Base-by-base conservation (phyloP, 192 early-diverging fungal genomes). In the Backusella psychrophila region DNA sequence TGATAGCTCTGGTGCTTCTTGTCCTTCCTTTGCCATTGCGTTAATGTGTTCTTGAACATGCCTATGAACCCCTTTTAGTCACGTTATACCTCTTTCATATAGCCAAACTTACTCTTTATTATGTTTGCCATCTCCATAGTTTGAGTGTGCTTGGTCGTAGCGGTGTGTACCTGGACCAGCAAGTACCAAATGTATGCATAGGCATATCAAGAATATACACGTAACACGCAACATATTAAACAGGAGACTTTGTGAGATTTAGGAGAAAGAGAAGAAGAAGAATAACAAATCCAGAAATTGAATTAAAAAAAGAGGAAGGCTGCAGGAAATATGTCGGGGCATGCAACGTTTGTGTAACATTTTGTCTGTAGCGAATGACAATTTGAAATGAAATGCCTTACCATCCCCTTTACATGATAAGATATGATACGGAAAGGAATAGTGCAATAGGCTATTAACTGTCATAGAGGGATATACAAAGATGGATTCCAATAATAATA, bases 11-110 rank as follows among this genome's bases (percentile, higher is more conserved):
- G 79, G 73, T 26, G 84, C 82, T 63, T 86, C 76, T 38, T 81
- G 79, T n/a, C 44, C 66, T 23, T 80, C 75, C 35, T 41, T 39
- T 21, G 66, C 44, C 71, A 85, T 79, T 4, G 86, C 81, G 53
- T 89, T 83, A 59, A 89, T 80, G 71, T 89, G 88, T 23, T 89
- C 84, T 74, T 87, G 82, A 4, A 86, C 78, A 52, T 87, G 87
- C 69, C 88, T 89, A 73, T 9, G 11, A 15, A 9, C 31, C 12
- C 31, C 11, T 3, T 44, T 39, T 8, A 39, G 38, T 39, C 38
- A 38, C 8, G 9, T 12, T 39, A 2, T 39, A 39, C 38, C 38
- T 39, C 38, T 39, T 39, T 11, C 38, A 8, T 39, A 39, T 39
- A 39, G 11, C 9, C 8, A 29, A 29, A 68, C 56, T 69, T 73